Evolutionary conservation across 2,329 filamentous ascomycete genomes (phyloP), one percentile per base, ranked within the genome.

Genomic region (Scedosporium minutisporum): DNA sequence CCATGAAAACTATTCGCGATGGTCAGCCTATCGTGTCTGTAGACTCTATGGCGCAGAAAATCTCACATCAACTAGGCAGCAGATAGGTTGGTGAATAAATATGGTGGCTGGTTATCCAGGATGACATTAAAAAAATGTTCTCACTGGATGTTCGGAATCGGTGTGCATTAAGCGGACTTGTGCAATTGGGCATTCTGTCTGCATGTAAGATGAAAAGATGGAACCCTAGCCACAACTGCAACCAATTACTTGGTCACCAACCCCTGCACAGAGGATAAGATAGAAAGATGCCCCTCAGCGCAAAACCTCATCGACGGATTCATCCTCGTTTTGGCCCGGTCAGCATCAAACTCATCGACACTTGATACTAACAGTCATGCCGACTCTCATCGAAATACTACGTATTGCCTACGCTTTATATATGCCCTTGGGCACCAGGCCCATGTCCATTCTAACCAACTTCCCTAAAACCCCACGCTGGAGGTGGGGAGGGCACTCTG

Each of bases 401-500:
- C 44, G 44, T 48, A 14, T 48, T 1, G 44, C 44, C 44, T 48
- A 48, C 44, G 44, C 44, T 48, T 48, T 48, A 48, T 48, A 48
- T 48, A n/a, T 48, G n/a, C 44, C 44, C 21, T 48, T 48, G 9
- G 44, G 44, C 44, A n/a, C 9, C 4, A 48, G n/a, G n/a, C 44
- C 44, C 12, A 48, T 48, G 44, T 18, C n/a, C n/a, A 48, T 48
- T 48, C n/a, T 48, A 14, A 23, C 16, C 21, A 48, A 48, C 21
- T 48, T 48, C 16, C 21, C 21, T 3, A 48, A 48, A 14, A 23
- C 63, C 86, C 81, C 44, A 14, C 44, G 44, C 44, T 48, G 44
- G 44, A 23, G 16, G n/a, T 21, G 44, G 44, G 7, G 44, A 48
- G 44, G 44, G 21, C 2, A 23, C 16, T 10, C 44, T 21, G 44